Base-by-base conservation (phyloP, 148 eudicot species). In the Rheum nobile region DNA sequence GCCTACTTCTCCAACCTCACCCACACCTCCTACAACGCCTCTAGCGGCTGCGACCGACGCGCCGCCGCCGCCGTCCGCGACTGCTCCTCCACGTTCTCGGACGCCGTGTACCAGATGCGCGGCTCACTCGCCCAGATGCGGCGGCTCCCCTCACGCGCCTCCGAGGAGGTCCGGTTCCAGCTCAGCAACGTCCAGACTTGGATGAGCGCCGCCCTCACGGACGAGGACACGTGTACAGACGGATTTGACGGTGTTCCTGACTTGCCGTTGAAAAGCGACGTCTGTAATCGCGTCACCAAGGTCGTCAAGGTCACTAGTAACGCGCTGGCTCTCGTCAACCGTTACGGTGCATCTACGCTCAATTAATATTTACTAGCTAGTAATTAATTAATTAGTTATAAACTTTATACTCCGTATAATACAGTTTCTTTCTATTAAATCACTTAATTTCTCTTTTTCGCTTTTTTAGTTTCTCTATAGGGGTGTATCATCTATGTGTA, bases 151-250 rank as follows among this genome's bases (percentile, higher is more conserved):
- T 59, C 34, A 12, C 13, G 6, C 46, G 35, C 28, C 19, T 16
- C 75, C 17, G 74, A 13, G 6, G 31, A 8, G 17, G 17, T 88
- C 7, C 63, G 73, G 82, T 92, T 89, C 78, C 81, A 86, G 83
- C 42, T 91, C 75, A 86, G 90, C 79, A 89, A 91, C 55, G 94
- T 91, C 59, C 90, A 91, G 85, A 89, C 97, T 78, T 91, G 92
- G 91, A 85, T 91, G 92, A 91, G 94, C 67, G 87, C 97, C 0
- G 97, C 94, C 4, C 54, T 91, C 17, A 86, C 94, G 0, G 81
- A 91, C 46, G 92, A 89, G 81, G 94, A 88, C 75, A 89, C 97
- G 72, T 92, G 97, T 72, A 77, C 79, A 10, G 92, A 88, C 37
- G 95, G 95, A 61, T 88, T 92, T 21, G 73, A 80, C 1, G 89